Base-by-base conservation (phyloP, 2,329 filamentous ascomycete species). In the Myrmaecium sp. region DNA sequence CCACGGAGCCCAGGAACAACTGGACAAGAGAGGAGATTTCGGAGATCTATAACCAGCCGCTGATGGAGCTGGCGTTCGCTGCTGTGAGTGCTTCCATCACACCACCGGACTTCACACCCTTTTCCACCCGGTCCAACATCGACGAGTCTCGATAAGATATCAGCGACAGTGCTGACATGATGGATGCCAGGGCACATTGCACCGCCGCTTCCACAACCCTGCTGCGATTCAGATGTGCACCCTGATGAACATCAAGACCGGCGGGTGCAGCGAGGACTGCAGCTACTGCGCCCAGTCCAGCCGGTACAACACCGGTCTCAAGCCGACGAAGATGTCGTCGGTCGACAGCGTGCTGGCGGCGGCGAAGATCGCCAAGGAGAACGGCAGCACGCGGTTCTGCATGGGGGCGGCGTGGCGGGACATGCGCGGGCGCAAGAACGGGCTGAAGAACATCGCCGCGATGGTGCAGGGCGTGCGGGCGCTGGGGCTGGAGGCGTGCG, bases 401-500 rank as follows among this genome's bases (percentile, higher is more conserved):
- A 92, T 93, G 82, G 83, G 83, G 6, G 83, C 83, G 3, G 83
- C 83, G 0, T 93, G 83, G 83, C 64, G 83, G 19, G 83, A 93
- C 52, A 93, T 93, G 83, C 74, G 80, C 9, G 83, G 83, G 11
- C 76, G 83, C 37, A 89, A 84, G 55, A 81, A 76, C 23, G 74
- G 71, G 36, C 57, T 93, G 27, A 74, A 73, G 52, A 89, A 89
- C 50, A 75, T 93, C 51, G 79, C 79, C 44, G 70, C 68, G 27
- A 93, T 93, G 83, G 71, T 93, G 4, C 63, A 69, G 30, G 82
- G 82, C 1, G 80, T 93, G 12, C 66, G 75, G 14, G 74, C 55
- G 1, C 64, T 93, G 64, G 79, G 74, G 25, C 86, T 93, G 79
- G 83, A 93, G 52, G 74, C 73, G 5, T 93, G 83, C 49, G 83